Evolutionary conservation across 1,284 basidiomycete genomes (phyloP), one percentile per base, ranked within the genome.

Genomic region (Boletus calvinii): DNA sequence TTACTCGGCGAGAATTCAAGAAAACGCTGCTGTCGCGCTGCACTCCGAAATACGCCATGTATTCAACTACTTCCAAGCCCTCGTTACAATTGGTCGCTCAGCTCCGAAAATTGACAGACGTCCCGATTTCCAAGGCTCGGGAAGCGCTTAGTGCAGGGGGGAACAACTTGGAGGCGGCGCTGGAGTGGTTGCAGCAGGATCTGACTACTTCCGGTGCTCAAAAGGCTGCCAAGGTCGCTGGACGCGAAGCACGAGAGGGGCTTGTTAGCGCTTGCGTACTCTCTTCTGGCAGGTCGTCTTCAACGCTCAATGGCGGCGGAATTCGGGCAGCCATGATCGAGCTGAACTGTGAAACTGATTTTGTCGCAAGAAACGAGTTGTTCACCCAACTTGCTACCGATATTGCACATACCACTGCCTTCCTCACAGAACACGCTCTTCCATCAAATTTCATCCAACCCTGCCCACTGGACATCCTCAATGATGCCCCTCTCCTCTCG

Each of bases 311-410:
- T 20, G 69, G 67, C 37, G 73, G 76, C 5, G 80, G 81, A 24
- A 77, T 91, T 38, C 81, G 90, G 24, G 93, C 90, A 6, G 85
- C 87, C 12, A 90, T 98, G 78, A 77, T 98, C 53, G 95, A 98
- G 71, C 78, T 98, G 56, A 94, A 93, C 64, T 98, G 95, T 77
- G 95, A 98, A 75, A 98, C 95, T 38, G 95, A 98, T 73, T 98
- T 98, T 69, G 95, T 98, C 12, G 92, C 87, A 15, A 77, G 92
- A 59, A 96, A 94, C 66, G 83, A 89, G 53, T 77, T 95, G 9
- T 98, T 98, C 65, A 77, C 81, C 7, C 78, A 79, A 53, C 80
- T 96, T 29, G 87, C 90, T 12, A 77, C 80, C 35, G 87, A 93
- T 59, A 86, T 98, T 59, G 89, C 93, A 3, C 87, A 93, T 62